Conservation (phyloP, 2,329 filamentous ascomycete genomes). For the Alternaria incomplexa region DNA sequence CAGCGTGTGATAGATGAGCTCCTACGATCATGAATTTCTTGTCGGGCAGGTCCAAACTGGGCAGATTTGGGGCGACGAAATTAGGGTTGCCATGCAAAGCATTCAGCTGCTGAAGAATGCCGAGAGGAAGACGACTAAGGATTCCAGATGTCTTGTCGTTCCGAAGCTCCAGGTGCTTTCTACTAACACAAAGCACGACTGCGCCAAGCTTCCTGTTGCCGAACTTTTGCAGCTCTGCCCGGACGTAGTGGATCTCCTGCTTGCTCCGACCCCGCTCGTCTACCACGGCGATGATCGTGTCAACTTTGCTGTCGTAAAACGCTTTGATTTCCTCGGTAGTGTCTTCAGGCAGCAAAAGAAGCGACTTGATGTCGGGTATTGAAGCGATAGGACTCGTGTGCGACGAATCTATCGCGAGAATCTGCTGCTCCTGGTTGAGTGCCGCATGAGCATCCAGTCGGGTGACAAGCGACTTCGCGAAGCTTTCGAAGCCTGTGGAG, state of each 20-base stretch:
- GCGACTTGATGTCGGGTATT: not conserved
- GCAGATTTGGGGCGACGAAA: not conserved
- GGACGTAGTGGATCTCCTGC: not conserved
- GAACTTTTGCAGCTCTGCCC: conserved; percentile 1
- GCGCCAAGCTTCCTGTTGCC: conserved; percentile 1
- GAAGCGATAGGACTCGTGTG: not conserved
- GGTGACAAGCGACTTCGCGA: not conserved
- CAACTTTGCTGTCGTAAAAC: not conserved
- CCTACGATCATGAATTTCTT: not conserved
- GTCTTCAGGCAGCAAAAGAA: not conserved
- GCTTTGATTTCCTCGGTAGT: not conserved
- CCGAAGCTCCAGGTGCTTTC: not conserved
- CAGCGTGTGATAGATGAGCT: conserved; percentile 6
- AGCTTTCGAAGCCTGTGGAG: not conserved
- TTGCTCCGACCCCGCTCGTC: not conserved
- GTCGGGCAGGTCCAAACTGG: not conserved
- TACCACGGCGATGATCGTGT: not conserved
- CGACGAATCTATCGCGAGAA: not conserved
- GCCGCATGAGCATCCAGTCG: not conserved
- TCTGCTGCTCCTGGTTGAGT: not conserved
- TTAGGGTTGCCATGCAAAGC: not conserved
- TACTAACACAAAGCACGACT: not conserved
- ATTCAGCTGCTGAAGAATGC: not conserved
- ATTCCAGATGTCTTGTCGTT: not conserved
- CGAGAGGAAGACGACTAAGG: not conserved